Percentiles rank a stretch among this genome's conserved stretches.
Evolutionary conservation across 805 yeast species (phyloP).

Genomic region (Saccharomycopsis sp.): DNA sequence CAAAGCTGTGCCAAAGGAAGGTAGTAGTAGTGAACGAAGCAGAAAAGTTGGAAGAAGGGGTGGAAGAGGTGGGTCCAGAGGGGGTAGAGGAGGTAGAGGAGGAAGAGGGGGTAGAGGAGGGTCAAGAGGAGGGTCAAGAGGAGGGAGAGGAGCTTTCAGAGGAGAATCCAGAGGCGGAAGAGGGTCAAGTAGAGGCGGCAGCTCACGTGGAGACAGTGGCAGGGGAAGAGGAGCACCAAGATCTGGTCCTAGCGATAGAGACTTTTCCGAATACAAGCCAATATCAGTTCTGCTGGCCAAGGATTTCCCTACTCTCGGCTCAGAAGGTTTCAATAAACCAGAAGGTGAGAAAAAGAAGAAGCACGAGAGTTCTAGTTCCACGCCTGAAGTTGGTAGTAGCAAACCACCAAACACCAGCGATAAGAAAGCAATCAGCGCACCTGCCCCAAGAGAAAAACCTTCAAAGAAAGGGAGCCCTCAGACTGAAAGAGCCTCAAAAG

Average conservation of each 20-base stretch:
- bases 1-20: conserved; percentile 1
- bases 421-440: too few relatives aligned
- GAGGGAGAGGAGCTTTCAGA: conserved; percentile 1
- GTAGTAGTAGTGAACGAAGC: conserved; percentile 26
- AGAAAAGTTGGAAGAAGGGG: conserved; percentile 31
- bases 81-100: conserved; percentile 10
- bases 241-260: neutral
- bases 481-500: conserved; percentile 2
- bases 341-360: too few relatives aligned
- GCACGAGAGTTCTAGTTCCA: too few relatives aligned
- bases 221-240: conserved; percentile 2
- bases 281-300: too few relatives aligned
- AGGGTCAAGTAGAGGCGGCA: conserved; percentile 5
- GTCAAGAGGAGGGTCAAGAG: conserved; percentile 5
- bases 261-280: too few relatives aligned
- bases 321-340: too few relatives aligned
- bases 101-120: conserved; percentile 15
- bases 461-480: too few relatives aligned
- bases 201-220: too few relatives aligned
- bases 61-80: conserved; percentile 17
- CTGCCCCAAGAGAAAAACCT: too few relatives aligned
- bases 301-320: too few relatives aligned
- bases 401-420: too few relatives aligned
- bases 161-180: conserved; percentile 8
- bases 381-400: too few relatives aligned